phyloP scores from a whole-genome alignment of 75 land plant species.

The Gnetum montanum region DNA sequence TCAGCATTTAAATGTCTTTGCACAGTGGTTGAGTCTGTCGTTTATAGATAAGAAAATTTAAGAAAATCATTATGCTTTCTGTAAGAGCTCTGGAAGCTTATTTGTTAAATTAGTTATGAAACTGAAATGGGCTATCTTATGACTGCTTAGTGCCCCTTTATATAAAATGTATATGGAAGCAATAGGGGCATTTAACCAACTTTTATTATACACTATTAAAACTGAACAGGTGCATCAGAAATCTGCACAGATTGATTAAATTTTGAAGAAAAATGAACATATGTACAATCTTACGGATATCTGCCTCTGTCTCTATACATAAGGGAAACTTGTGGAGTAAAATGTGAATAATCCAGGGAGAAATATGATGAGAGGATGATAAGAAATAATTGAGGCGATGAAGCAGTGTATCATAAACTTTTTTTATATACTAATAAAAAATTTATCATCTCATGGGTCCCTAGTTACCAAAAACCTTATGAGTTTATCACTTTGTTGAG shows the following conservation, averaged over 20 bases:
- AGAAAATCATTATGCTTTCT: no score
- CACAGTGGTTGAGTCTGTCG: neutral
- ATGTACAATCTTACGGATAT: constrained; percentile 85
- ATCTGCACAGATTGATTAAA: constrained; percentile 83
- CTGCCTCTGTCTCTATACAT: constrained; percentile 79
- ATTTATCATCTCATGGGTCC: constrained; percentile 80
- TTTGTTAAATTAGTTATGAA: no score
- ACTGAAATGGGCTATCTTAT: neutral
- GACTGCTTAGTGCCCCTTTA: neutral
- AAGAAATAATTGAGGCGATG: constrained; percentile 74
- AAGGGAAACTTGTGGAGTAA: constrained; percentile 73
- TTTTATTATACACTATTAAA: constrained; percentile 66
- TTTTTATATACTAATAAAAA: constrained; percentile 89
- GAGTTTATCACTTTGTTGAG: constrained; percentile 83
- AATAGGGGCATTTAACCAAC: constrained; percentile 72
- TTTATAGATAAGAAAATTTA: neutral
- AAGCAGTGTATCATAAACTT: constrained; percentile 74
- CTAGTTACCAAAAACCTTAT: constrained; percentile 66
- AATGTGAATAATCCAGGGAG: constrained; percentile 71
- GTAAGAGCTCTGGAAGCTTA: no score
- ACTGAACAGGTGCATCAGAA: constrained; percentile 82
- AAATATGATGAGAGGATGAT: constrained; percentile 82
- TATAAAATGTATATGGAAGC: constrained; percentile 64
- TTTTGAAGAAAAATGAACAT: constrained; percentile 89
- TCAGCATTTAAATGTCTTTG: no score